Evolutionary conservation across 441 rosid genomes (phyloP), one percentile per base, ranked within the genome.

Genomic region (Brassica balearica): DNA sequence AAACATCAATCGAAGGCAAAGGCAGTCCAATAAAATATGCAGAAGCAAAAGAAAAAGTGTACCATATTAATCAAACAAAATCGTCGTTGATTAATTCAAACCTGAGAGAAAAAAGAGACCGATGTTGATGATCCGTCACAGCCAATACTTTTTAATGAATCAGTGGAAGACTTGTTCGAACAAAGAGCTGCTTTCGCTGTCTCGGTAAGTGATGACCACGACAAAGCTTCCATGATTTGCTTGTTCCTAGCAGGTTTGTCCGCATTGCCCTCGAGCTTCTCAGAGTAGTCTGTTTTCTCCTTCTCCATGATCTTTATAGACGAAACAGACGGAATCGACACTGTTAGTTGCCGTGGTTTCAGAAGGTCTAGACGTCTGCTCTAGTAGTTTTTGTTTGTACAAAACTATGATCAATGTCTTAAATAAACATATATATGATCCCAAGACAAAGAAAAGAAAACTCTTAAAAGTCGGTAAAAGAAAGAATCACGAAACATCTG

Each of bases 141-240:
- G 27, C 76, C 69, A 23, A 65, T 77, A 77, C 86, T 84, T 81
- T 82, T 87, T 23, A 86, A 77, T n/a, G 89, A 82, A 76, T 86
- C 94, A 8, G 87, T 78, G 60, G 89, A 68, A 1, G 91, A 80
- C 69, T 20, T 34, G 19, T 85, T 85, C 4, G 29, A 81, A 10
- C 27, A 81, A 12, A 86, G 72, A 81, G 8, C 65, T 61, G 75
- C 78, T 77, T 85, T 84, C 36, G 87, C 84, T 14, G 94, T 79
- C 77, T 87, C 90, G 3, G 90, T 78, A 67, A 90, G 76, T 11
- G 89, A 85, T 2, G 98, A 94, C 98, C 98, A 93, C 53, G 84
- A 80, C 38, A 67, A 86, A 32, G 91, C 86, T 66, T 83, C 97
- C 88, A 93, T 91, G 20, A 90, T 86, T 23, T 23, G 27, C 8